Percentiles rank a stretch among this genome's conserved stretches.
phyloP scores from a whole-genome alignment of 768 basidiomycete genomes.

The Cystobasidium tubakii region DNA sequence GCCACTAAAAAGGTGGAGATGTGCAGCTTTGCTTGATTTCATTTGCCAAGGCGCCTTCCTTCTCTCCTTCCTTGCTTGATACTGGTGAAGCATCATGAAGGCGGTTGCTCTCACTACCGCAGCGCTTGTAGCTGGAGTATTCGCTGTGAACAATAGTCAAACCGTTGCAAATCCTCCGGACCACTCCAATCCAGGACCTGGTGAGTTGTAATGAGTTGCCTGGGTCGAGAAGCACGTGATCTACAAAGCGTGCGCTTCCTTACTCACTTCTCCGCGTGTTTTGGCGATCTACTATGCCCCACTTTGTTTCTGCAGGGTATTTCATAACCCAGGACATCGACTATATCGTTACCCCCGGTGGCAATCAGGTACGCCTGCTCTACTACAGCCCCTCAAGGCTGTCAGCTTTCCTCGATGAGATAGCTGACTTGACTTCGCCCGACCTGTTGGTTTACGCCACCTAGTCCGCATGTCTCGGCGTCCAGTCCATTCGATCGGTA shows the following conservation, averaged over 20 bases:
- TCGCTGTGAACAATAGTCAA: neutral
- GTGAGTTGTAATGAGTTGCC: neutral
- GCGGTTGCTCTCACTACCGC: neutral
- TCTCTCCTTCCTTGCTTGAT: neutral
- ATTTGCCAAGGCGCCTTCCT: neutral
- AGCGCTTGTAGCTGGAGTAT: neutral
- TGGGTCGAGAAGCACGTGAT: no score
- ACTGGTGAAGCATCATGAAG: neutral
- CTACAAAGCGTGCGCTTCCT: no score
- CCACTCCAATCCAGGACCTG: neutral
- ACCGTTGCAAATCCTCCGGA: neutral
- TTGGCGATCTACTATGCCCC: neutral
- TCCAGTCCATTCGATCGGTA: neutral
- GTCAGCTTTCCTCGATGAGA: neutral
- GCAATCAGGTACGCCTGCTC: neutral
- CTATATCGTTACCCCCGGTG: neutral
- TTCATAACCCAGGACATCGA: conserved; percentile 11
- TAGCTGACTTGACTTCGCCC: neutral
- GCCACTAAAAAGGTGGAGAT: no score
- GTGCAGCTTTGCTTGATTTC: no score
- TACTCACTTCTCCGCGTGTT: no score
- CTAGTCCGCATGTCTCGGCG: neutral
- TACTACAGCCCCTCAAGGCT: neutral
- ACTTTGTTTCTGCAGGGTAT: neutral
- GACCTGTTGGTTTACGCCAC: no score